Conservation (phyloP, 2,329 filamentous ascomycete genomes). For the Penicillium sp. region DNA sequence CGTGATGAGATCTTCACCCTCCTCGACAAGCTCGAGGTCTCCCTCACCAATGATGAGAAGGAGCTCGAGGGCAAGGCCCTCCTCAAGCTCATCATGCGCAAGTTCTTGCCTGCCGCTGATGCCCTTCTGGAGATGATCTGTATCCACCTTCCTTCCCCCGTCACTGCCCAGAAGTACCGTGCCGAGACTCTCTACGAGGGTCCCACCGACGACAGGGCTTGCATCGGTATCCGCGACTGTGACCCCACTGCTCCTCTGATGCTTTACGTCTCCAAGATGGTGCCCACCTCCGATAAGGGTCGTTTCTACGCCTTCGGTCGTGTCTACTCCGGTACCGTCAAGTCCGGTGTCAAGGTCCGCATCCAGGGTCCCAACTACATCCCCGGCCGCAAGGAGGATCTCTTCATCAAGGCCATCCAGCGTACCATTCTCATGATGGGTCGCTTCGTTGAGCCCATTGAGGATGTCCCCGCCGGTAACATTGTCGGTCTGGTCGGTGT, state of each 20-base stretch:
- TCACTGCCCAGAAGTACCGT: constrained; percentile 96
- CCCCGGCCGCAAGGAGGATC: constrained; percentile 97
- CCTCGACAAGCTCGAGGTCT: constrained; percentile 90
- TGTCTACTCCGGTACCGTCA: constrained; percentile 99
- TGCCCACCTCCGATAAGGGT: constrained; percentile 98
- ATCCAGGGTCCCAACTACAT: constrained; percentile 99
- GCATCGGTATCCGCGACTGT: constrained; percentile 97
- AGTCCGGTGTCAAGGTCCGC: constrained; percentile 97
- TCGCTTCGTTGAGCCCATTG: constrained; percentile 97
- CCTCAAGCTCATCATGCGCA: constrained; percentile 97
- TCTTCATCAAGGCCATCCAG: constrained; percentile 99
- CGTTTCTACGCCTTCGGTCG: constrained; percentile 99
- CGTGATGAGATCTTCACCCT: constrained; percentile 83
- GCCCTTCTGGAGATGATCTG: constrained; percentile 99
- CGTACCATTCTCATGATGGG: constrained; percentile 99
- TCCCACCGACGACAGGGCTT: constrained; percentile 85
- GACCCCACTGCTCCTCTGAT: constrained; percentile 98
- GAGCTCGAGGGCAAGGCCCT: constrained; percentile 96
- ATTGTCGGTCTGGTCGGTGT: constrained; percentile 99
- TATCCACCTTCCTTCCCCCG: constrained; percentile 94
- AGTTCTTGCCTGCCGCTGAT: constrained; percentile 97
- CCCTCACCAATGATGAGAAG: constrained; percentile 81
- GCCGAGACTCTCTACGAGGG: constrained; percentile 98
- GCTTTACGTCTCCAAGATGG: constrained; percentile 99
- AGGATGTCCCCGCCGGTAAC: constrained; percentile 99